Percentiles rank a stretch among this genome's conserved stretches.
Evolutionary conservation across 768 basidiomycete genomes (phyloP).

Genomic region (Antrodiella citrinella): DNA sequence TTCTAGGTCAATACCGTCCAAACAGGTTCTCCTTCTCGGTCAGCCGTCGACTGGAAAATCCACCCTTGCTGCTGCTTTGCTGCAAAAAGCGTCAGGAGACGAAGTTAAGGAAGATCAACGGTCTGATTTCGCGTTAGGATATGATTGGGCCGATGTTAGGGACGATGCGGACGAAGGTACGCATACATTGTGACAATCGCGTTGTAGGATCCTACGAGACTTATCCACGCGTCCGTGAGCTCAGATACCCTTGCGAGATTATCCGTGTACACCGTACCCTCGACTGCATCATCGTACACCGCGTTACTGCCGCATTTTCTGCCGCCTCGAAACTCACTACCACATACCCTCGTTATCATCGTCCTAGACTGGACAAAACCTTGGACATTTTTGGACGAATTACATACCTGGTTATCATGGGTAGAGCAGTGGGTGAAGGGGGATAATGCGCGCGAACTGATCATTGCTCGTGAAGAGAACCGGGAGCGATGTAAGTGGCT

Average conservation of each 20-base stretch:
- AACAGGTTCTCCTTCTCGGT: constrained; percentile 81
- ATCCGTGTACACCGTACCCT: constrained; percentile 88
- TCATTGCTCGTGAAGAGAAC: constrained; percentile 72
- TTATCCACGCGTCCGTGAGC: constrained; percentile 6
- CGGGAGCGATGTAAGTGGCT: constrained; percentile 66
- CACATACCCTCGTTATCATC: constrained; percentile 74
- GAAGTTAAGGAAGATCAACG: constrained; percentile 51
- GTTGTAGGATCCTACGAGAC: background rate
- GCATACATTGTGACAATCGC: constrained; percentile 15
- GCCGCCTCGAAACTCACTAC: constrained; percentile 57
- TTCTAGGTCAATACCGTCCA: constrained; percentile 73
- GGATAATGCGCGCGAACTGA: constrained; percentile 61
- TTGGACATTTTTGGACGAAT: constrained; percentile 81
- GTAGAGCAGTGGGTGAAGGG: constrained; percentile 74
- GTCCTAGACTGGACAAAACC: constrained; percentile 94
- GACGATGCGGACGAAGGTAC: constrained; percentile 93
- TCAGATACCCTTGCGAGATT: constrained; percentile 83
- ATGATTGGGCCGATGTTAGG: constrained; percentile 83
- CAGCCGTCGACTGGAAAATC: constrained; percentile 76
- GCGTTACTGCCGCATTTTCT: constrained; percentile 71
- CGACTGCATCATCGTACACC: constrained; percentile 62
- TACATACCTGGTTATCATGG: constrained; percentile 82
- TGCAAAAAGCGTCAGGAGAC: constrained; percentile 55
- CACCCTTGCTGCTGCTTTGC: constrained; percentile 57
- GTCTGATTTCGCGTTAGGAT: constrained; percentile 81